Percentiles rank a stretch among this genome's conserved stretches.
Evolutionary conservation across 768 basidiomycete genomes (phyloP).

Genomic region (Termitomyces heimii): DNA sequence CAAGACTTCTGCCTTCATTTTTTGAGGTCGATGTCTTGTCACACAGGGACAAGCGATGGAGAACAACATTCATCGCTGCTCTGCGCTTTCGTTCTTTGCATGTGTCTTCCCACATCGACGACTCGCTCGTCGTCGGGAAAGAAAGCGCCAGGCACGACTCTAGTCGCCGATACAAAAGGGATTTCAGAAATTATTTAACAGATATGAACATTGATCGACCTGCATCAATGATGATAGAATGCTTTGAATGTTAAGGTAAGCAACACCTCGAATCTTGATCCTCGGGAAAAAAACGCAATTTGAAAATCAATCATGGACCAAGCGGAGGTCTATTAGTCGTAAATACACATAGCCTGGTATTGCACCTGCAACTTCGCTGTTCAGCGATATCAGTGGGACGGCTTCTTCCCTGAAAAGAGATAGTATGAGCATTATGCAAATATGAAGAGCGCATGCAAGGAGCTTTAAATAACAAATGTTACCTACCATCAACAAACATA

Average conservation of each 20-base stretch:
- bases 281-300: not conserved
- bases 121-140: not conserved
- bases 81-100: not conserved
- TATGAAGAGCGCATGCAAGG: not conserved
- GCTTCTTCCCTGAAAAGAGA: not conserved
- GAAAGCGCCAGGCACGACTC: not conserved
- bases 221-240: not conserved
- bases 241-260: not conserved
- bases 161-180: not conserved
- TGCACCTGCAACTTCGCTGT: not conserved
- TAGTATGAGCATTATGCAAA: not conserved
- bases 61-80: not conserved
- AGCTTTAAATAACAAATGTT: not conserved
- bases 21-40: not conserved
- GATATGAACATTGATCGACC: not conserved
- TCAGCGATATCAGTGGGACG: not conserved
- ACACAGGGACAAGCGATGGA: not conserved
- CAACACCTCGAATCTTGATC: not conserved
- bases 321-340: not conserved
- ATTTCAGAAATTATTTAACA: not conserved
- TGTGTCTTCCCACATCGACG: not conserved
- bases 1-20: not conserved
- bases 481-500: constrained; percentile 93
- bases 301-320: not conserved
- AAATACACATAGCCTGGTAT: not conserved